Evolutionary conservation across 192 early-diverging fungal genomes (phyloP).

Genomic region (Coemansia sp.): DNA sequence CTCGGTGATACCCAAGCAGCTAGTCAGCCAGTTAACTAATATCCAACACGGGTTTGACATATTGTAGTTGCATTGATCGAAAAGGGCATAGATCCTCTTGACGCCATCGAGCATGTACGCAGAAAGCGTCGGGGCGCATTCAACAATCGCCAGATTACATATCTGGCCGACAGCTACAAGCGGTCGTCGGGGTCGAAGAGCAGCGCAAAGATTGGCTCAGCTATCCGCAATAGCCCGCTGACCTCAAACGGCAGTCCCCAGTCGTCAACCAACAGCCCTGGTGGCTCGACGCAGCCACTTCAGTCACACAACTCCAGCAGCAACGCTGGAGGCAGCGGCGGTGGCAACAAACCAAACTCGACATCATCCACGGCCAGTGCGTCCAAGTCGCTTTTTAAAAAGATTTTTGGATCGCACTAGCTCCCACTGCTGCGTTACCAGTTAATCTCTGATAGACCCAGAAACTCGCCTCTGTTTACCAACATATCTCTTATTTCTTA

Average conservation of each 20-base stretch:
- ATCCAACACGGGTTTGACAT: too few relatives aligned
- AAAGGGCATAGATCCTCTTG: slow-evolving; percentile 70
- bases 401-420: slow-evolving; percentile 53
- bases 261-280: slow-evolving; percentile 10
- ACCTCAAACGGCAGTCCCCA: slow-evolving; percentile 5
- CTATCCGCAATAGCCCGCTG: slow-evolving; percentile 27
- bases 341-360: slow-evolving; percentile 7
- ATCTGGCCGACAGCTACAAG: slow-evolving; percentile 54
- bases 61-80: slow-evolving; percentile 69
- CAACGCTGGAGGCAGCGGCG: slow-evolving; percentile 1
- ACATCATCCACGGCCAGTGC: slow-evolving; percentile 11
- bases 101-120: slow-evolving; percentile 72
- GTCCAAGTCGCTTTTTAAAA: slow-evolving; percentile 47
- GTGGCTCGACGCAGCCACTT: slow-evolving; percentile 13
- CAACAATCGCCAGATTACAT: slow-evolving; percentile 75
- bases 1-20: too few relatives aligned
- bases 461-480: not conserved
- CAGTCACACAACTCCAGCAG: too few relatives aligned
- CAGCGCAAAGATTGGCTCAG: slow-evolving; percentile 19
- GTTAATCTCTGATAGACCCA: not conserved
- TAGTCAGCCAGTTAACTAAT: too few relatives aligned
- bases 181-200: slow-evolving; percentile 35
- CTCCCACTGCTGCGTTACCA: slow-evolving; percentile 4
- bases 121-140: slow-evolving; percentile 73
- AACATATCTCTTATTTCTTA: slow-evolving; percentile 1